phyloP scores from a whole-genome alignment of 31 red algal genomes.

The Porphyra umbilicalis region DNA sequence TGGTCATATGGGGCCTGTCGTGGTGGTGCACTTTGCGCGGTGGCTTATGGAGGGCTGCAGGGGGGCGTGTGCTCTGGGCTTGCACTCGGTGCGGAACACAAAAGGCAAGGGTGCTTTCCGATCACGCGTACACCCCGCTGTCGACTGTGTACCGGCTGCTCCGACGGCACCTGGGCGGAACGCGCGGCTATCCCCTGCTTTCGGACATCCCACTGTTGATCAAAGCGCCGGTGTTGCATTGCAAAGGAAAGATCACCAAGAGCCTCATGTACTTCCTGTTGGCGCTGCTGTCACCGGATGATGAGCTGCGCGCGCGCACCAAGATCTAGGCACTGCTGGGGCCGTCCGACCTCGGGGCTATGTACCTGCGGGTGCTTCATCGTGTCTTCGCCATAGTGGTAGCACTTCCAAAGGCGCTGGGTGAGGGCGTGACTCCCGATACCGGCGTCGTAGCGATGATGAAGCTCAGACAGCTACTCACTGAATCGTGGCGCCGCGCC shows the following conservation, averaged over 20 bases:
- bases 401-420: background rate
- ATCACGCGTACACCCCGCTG: background rate
- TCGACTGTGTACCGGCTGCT: background rate
- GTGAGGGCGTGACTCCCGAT: background rate
- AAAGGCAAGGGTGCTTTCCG: background rate
- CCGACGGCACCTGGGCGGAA: background rate
- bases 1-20: background rate
- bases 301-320: too few species aligned
- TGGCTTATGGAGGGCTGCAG: background rate
- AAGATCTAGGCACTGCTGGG: background rate
- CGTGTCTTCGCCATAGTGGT: background rate
- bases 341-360: background rate
- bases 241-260: background rate
- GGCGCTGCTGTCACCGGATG: background rate
- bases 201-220: background rate
- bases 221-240: background rate
- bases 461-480: background rate
- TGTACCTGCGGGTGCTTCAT: background rate
- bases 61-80: background rate
- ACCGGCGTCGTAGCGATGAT: background rate
- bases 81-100: background rate
- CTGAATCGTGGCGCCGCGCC: background rate
- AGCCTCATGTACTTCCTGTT: background rate
- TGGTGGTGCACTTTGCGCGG: background rate
- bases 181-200: background rate